A percentile compares a stretch with the other conserved stretches of the same genome.
Evolutionary conservation across 108 stramenopile genomes (phyloP).

Genomic region (Nitzschia palea): DNA sequence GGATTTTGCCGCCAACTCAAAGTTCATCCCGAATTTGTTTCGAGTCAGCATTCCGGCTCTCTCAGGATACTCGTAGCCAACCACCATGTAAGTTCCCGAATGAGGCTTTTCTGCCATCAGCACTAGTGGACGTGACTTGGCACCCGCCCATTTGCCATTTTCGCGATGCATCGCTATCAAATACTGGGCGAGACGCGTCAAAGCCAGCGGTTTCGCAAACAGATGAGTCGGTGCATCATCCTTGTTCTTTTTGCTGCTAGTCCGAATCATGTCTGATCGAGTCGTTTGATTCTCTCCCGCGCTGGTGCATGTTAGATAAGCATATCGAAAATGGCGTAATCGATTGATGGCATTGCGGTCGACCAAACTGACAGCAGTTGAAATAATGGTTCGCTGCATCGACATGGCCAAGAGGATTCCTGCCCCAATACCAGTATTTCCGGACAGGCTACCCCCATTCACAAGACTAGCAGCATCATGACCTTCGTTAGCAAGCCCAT

Average conservation of each 20-base stretch:
- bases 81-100: slow-evolving; percentile 80
- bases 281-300: slow-evolving; percentile 26
- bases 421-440: slow-evolving; percentile 70
- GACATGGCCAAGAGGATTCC: slow-evolving; percentile 80
- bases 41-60: slow-evolving; percentile 62
- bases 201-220: slow-evolving; percentile 80
- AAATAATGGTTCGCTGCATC: slow-evolving; percentile 65
- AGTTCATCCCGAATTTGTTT: slow-evolving; percentile 85
- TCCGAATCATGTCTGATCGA: slow-evolving; percentile 25
- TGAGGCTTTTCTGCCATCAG: slow-evolving; percentile 83
- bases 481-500: slow-evolving; percentile 39
- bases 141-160: slow-evolving; percentile 89
- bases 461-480: slow-evolving; percentile 63
- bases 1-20: slow-evolving; percentile 84
- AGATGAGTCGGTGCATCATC: slow-evolving; percentile 39
- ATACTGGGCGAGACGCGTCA: slow-evolving; percentile 78
- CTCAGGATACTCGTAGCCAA: slow-evolving; percentile 88
- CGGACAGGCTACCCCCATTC: slow-evolving; percentile 76
- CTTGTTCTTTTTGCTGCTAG: background rate
- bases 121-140: slow-evolving; percentile 82
- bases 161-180: slow-evolving; percentile 90
- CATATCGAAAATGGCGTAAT: slow-evolving; percentile 85
- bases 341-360: slow-evolving; percentile 79
- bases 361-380: slow-evolving; percentile 67
- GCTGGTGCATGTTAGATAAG: slow-evolving; percentile 71